Evolutionary conservation across 2,329 filamentous ascomycete genomes (phyloP).

Genomic region (Aspergillus neotritici): DNA sequence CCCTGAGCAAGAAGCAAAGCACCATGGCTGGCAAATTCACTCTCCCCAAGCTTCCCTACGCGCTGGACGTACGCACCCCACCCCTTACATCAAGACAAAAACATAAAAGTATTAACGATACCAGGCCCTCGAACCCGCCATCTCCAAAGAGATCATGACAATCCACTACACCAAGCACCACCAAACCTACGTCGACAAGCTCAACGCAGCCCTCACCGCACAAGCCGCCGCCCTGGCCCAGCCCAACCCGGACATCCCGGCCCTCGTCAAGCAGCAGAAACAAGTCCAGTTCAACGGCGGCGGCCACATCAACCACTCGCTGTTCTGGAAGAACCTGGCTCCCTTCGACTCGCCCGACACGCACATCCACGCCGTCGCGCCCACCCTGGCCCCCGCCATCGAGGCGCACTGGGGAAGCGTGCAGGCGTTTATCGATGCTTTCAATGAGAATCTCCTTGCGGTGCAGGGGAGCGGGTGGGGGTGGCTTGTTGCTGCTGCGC

Average conservation of each 20-base stretch:
- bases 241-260: conserved; percentile 53
- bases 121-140: conserved; percentile 68
- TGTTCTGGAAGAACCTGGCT: conserved; percentile 83
- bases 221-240: conserved; percentile 53
- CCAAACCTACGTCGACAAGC: conserved; percentile 83
- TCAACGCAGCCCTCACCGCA: conserved; percentile 69
- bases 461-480: conserved; percentile 86
- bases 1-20: background rate
- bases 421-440: conserved; percentile 59
- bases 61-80: conserved; percentile 60
- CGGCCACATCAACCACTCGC: conserved; percentile 85
- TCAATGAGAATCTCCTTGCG: conserved; percentile 59
- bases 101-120: conserved; percentile 48
- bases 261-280: conserved; percentile 62
- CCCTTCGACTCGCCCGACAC: conserved; percentile 57
- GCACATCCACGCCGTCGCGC: conserved; percentile 49
- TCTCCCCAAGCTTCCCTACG: conserved; percentile 62
- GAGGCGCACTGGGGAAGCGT: conserved; percentile 62
- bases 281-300: conserved; percentile 84
- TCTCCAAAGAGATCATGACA: conserved; percentile 90
- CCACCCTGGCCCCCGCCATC: conserved; percentile 58
- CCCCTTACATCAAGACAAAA: background rate
- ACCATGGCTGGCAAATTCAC: conserved; percentile 44
- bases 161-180: conserved; percentile 92
- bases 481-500: conserved; percentile 66